Evolutionary conservation across 192 early-diverging fungal genomes (phyloP).

Genomic region (Funneliformis geosporum): DNA sequence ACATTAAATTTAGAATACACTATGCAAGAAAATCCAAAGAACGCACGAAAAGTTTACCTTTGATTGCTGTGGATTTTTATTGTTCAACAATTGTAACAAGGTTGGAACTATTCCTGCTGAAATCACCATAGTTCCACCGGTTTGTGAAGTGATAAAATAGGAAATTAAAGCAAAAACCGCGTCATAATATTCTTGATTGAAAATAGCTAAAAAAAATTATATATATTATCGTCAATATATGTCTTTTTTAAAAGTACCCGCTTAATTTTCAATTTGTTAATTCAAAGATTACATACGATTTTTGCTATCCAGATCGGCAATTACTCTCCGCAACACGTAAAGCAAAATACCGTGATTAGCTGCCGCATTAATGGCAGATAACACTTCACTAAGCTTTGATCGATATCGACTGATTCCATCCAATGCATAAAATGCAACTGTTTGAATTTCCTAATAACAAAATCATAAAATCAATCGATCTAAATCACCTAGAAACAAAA

Average conservation of each 20-base stretch:
- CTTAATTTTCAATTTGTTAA: not conserved
- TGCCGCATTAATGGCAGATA: conserved; percentile 86
- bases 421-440: conserved; percentile 76
- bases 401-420: conserved; percentile 85
- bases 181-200: conserved; percentile 77
- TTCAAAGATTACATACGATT: conserved; percentile 30
- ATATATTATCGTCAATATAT: not conserved
- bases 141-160: conserved; percentile 74
- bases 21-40: not conserved
- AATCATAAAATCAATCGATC: conserved; percentile 6
- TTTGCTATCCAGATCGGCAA: conserved; percentile 51
- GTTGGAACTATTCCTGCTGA: conserved; percentile 87
- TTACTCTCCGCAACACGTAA: conserved; percentile 75
- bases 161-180: conserved; percentile 79
- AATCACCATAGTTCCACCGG: conserved; percentile 87
- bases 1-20: not conserved
- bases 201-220: conserved; percentile 33
- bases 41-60: conserved; percentile 46
- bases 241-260: not conserved
- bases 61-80: conserved; percentile 59
- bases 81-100: conserved; percentile 70
- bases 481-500: not conserved
- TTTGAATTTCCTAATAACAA: conserved; percentile 64
- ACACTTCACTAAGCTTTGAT: conserved; percentile 71
- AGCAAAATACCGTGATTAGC: conserved; percentile 93